Evolutionary conservation across 2,329 filamentous ascomycete species (phyloP), one percentile per base, ranked within the genome.

Genomic region (Aspergillus brunneoviolaceus): DNA sequence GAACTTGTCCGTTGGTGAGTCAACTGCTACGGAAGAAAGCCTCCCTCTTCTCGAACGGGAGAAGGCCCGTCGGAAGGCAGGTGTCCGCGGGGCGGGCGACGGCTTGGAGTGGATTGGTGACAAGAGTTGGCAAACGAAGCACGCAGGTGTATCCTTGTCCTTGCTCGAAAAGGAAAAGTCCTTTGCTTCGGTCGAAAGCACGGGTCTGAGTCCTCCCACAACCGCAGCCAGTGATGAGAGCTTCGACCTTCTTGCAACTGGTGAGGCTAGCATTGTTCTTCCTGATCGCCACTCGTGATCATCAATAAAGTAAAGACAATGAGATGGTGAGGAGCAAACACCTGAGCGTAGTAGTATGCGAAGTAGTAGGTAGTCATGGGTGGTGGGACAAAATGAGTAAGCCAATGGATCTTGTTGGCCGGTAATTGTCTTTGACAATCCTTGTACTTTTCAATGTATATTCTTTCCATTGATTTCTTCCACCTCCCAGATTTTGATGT

Each of bases 221-320:
- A 79, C 78, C 51, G 72, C 72, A 25, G 74, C 76, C 19, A 81
- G 79, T 59, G 77, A 81, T 63, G 79, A 80, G 63, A 81, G 79
- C 64, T 81, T 81, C 68, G 79, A 81, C 70, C 67, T 79, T 61
- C 67, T 80, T 56, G 74, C 75, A 5, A 72, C 71, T 55, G 77
- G 77, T 4, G 78, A 80, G 68, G 78, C 78, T 51, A 80, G 78
- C 62, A 71, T 79, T 50, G 48, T 76, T 47, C 68, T 76, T 61
- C 67, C 70, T 60, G 64, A 65, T 47, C 57, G 52, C 45, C 55
- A 45, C 56, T 59, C 49, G 55, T 63, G 52, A 57, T 42, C 19
- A 29, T 35, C 33, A 12, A 35, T 5, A 39, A 19, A 50, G 52
- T 35, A 33, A 56, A 51, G 47, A 51, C 42, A 33, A 48, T 47